Conservation (phyloP, 345 rosid species). For the Corymbia maculata region DNA sequence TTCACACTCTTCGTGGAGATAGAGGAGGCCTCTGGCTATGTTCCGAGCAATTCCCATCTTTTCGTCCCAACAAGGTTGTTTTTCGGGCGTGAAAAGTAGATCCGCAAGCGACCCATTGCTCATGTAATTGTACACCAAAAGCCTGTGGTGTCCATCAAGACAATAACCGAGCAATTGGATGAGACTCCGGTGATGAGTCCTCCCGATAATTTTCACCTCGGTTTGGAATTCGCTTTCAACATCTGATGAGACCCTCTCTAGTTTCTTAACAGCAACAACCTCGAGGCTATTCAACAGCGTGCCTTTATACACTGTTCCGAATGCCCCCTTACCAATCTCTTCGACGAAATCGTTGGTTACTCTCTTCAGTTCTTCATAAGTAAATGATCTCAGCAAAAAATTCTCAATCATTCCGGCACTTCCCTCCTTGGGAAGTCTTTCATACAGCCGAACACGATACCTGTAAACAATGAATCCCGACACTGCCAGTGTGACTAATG, state of each 20-base stretch:
- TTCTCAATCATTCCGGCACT: not conserved
- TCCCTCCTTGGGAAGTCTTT: not conserved
- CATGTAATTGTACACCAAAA: slow-evolving; percentile 18
- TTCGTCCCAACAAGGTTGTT: slow-evolving; percentile 1
- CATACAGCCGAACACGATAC: not conserved
- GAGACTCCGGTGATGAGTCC: slow-evolving; percentile 15
- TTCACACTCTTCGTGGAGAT: slow-evolving; percentile 14
- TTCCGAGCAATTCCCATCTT: slow-evolving; percentile 7
- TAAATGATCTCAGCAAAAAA: slow-evolving; percentile 1
- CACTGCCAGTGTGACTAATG: not conserved
- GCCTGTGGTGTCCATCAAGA: slow-evolving; percentile 5
- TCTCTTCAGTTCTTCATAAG: slow-evolving; percentile 1
- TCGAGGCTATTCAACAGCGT: not conserved
- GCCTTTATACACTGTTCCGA: slow-evolving; percentile 1
- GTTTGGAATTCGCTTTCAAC: slow-evolving; percentile 13
- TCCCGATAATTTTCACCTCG: slow-evolving; percentile 15
- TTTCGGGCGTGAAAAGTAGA: slow-evolving; percentile 3
- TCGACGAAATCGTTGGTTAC: slow-evolving; percentile 10
- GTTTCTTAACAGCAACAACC: slow-evolving; percentile 6
- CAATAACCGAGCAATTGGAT: slow-evolving; percentile 14
- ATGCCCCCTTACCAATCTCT: slow-evolving; percentile 21
- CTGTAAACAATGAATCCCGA: not conserved
- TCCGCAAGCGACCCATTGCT: slow-evolving; percentile 17
- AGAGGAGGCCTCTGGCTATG: slow-evolving; percentile 15
- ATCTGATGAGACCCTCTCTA: not conserved